Base-by-base conservation (phyloP, 345 rosid genomes). In the Noccaea bulbosa region DNA sequence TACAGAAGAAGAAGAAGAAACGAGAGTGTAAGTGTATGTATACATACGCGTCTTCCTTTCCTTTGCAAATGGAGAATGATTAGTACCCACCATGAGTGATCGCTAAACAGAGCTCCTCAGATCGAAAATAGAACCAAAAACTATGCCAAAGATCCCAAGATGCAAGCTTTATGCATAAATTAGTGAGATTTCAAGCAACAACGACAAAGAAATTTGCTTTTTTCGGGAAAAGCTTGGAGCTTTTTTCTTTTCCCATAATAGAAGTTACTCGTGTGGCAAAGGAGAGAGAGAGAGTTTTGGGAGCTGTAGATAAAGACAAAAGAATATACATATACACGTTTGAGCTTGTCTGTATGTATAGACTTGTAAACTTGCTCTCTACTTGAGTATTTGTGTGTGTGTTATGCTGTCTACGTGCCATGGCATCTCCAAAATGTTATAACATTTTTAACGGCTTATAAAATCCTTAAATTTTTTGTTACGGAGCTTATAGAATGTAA, bases 251-350 rank as follows among this genome's bases (percentile, higher is more conserved):
- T 39, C 59, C 56, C 65, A 46, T 55, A 62, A 64, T 44, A 8
- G 50, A 55, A 72, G 58, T 55, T 24, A 44, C 7, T 34, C 35
- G 10, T n/a, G 48, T 63, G 56, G 48, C 76, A 63, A 22, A 50
- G 55, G 62, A 33, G 44, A 62, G 62, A 33, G 44, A 62, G 75
- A 64, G 70, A 63, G 33, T 73, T 64, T 73, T 8, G 59, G 57
- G 27, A 52, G 5, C 39, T 32, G 14, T 50, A 5, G 4, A 64
- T 56, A 37, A 72, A 22, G 57, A 72, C 76, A 65, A 64, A 64
- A 2, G 0, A 15, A 20, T n/a, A 58, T 17, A 17, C 20, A 17
- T 17, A 17, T 17, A 17, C 20, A 17, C 20, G 20, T 17, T 17
- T 17, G 20, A 17, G 20, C 20, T 17, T 17, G 20, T 55, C 45